Evolutionary conservation across 805 yeast genomes (phyloP).

Genomic region (Ascoidea rubescens): DNA sequence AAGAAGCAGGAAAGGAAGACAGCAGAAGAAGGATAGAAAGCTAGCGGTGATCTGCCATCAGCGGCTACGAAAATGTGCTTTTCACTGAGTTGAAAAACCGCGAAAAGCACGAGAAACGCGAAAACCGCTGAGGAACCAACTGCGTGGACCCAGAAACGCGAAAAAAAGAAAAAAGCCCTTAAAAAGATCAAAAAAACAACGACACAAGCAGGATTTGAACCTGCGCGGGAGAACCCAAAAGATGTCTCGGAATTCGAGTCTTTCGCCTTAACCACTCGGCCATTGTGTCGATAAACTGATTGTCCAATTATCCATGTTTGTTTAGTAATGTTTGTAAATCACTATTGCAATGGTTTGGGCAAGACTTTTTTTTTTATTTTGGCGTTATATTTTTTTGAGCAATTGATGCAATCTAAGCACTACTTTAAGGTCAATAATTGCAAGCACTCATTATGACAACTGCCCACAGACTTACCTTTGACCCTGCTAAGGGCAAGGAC

Average conservation of each 20-base stretch:
- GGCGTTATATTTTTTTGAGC: too few species aligned
- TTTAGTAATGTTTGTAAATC: too few species aligned
- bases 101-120: background rate
- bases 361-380: too few species aligned
- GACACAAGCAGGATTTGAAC: background rate
- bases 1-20: too few species aligned
- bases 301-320: too few species aligned
- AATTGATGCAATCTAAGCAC: too few species aligned
- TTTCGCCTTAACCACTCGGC: background rate
- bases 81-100: background rate
- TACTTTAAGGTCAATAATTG: too few species aligned
- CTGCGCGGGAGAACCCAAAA: background rate
- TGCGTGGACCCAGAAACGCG: background rate
- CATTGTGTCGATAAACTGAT: background rate
- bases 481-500: constrained; percentile 10
- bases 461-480: constrained; percentile 10
- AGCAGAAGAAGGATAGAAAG: background rate
- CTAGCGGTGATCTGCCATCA: background rate
- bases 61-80: background rate
- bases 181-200: background rate
- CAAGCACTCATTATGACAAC: constrained; percentile 6
- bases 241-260: background rate
- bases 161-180: background rate
- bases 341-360: too few species aligned
- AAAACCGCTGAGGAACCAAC: background rate